phyloP scores from a whole-genome alignment of 2,329 filamentous ascomycete genomes.

The Aspergillus flavus region DNA sequence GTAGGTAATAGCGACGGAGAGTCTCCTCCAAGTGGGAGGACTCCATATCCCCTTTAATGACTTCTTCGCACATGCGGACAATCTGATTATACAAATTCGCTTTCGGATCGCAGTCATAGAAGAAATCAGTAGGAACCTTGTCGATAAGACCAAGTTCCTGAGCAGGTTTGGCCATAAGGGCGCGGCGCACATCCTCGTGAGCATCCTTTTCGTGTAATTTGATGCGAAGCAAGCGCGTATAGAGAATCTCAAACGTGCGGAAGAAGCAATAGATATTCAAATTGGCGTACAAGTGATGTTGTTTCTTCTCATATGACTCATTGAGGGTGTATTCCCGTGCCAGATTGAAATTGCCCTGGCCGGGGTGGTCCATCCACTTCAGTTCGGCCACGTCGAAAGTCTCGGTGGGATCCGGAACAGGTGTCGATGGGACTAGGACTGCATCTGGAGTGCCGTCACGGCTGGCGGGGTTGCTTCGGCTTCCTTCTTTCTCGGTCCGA shows the following conservation, averaged over 20 bases:
- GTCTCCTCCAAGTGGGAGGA: slow-evolving; percentile 85
- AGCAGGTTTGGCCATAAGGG: slow-evolving; percentile 76
- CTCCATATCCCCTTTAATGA: slow-evolving; percentile 79
- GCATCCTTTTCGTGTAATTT: slow-evolving; percentile 79
- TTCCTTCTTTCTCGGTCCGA: slow-evolving; percentile 76
- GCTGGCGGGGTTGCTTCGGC: slow-evolving; percentile 73
- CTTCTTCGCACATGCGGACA: slow-evolving; percentile 81
- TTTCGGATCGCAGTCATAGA: slow-evolving; percentile 63
- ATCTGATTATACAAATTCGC: slow-evolving; percentile 85
- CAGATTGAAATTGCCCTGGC: slow-evolving; percentile 60
- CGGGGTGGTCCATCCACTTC: slow-evolving; percentile 64
- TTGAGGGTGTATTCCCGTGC: slow-evolving; percentile 71
- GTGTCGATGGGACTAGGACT: slow-evolving; percentile 41
- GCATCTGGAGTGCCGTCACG: slow-evolving; percentile 88
- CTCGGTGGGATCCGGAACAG: slow-evolving; percentile 57
- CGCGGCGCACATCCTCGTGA: slow-evolving; percentile 70
- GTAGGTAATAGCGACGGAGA: slow-evolving; percentile 86
- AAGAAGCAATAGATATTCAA: slow-evolving; percentile 93
- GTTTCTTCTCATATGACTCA: slow-evolving; percentile 76
- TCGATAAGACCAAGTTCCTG: slow-evolving; percentile 81
- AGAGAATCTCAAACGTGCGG: slow-evolving; percentile 88
- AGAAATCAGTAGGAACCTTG: slow-evolving; percentile 74
- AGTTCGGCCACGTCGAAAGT: slow-evolving; percentile 50
- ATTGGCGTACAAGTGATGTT: slow-evolving; percentile 90
- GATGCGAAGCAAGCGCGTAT: slow-evolving; percentile 78